Base-by-base conservation (phyloP, 148 eudicot genomes). In the Cornus florida region DNA sequence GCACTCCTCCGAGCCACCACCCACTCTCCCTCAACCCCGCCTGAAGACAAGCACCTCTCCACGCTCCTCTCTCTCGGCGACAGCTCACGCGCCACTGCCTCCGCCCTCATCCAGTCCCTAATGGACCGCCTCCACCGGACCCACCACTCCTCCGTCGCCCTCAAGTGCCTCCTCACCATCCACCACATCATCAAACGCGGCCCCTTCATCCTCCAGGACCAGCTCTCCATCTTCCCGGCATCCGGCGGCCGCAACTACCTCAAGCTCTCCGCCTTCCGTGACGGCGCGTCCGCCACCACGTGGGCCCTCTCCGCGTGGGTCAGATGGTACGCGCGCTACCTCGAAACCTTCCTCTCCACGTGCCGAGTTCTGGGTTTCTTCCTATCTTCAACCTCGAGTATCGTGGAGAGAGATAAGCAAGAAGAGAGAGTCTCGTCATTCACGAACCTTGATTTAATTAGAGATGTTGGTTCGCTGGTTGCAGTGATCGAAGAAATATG, bases 121-220 rank as follows among this genome's bases (percentile, higher is more conserved):
- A 88, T 90, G 91, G 84, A 83, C 35, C 84, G 93, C 4, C 86
- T 90, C 35, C 88, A 88, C 86, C 72, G 83, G 67, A 90, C 93
- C 23, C 66, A 84, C 32, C 83, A 88, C 20, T 77, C 92, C 50
- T 65, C 85, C 69, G 92, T 89, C 53, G 90, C 90, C 20, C 78
- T 89, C 59, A 89, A 89, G 78, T 87, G 82, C 69, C 89, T 89
- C 33, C 8, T 88, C 31, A 71, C 87, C 80, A 83, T 92, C 84
- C 98, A 94, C 85, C 85, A 88, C 83, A 81, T 92, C 79, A 80
- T 94, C 84, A 86, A 84, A 46, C 88, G 86, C 19, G 98, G 98
- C 35, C 89, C 92, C 70, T 94, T 94, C 83, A 94, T 94, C 41
- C 89, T 94, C 69, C 97, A 91, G 53, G 97, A 92, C 67, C 98